Percentiles rank a stretch among this genome's conserved stretches.
These are phyloP conservation scores for Leonotis leonurus DNA, from an alignment of 257 asterid species.

Conservation along the genomic window DNA sequence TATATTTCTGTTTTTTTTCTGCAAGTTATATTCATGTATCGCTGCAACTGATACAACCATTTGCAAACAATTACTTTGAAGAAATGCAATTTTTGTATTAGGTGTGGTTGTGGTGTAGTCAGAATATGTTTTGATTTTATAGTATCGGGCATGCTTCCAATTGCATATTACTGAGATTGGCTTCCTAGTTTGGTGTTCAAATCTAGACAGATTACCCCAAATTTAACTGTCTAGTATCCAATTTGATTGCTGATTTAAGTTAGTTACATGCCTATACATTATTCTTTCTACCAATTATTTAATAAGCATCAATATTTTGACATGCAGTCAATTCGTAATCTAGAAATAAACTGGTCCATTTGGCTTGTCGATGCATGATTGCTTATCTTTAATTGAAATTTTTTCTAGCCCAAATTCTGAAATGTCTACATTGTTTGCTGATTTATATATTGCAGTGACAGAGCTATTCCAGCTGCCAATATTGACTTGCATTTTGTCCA, in stretches of 20 bases:
- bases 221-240: neutral
- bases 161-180: too few species aligned
- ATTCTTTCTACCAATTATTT: neutral
- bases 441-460: constrained; percentile 51
- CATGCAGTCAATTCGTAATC: neutral
- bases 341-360: neutral
- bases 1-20: neutral
- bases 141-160: too few species aligned
- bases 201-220: neutral
- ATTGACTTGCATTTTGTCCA: constrained; percentile 85
- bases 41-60: neutral
- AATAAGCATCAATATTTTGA: neutral
- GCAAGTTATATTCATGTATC: neutral
- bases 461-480: constrained; percentile 75
- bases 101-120: too few species aligned
- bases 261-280: neutral
- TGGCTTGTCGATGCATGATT: neutral
- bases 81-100: too few species aligned
- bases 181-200: neutral
- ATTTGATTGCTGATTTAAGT: neutral
- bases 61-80: too few species aligned
- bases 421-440: constrained; percentile 8
- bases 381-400: neutral
- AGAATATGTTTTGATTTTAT: too few species aligned
- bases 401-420: neutral